Evolutionary conservation across 371 early-diverging fungal species (phyloP).

Genomic region (Apophysomyces trapeziformis): DNA sequence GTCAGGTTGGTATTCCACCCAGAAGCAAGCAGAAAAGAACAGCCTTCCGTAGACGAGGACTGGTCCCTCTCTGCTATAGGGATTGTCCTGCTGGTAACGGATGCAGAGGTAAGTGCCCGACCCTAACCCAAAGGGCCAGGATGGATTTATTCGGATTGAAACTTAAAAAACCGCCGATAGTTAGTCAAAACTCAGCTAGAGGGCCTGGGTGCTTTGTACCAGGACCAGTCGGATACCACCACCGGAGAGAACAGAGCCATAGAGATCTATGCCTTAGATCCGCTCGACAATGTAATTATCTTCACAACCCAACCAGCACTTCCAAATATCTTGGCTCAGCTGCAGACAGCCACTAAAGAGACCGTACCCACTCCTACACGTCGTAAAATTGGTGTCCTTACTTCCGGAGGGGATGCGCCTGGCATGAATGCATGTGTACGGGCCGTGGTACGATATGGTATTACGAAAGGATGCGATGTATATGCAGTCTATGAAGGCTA

Average conservation of each 20-base stretch:
- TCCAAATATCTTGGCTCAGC: slow-evolving; percentile 11
- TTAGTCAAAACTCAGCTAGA: slow-evolving; percentile 32
- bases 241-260: slow-evolving; percentile 17
- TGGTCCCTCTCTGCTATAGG: slow-evolving; percentile 37
- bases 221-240: slow-evolving; percentile 35
- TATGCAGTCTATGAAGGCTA: slow-evolving; percentile 97
- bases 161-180: slow-evolving; percentile 18
- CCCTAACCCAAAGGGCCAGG: neutral
- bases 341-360: neutral
- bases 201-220: slow-evolving; percentile 23
- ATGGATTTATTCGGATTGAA: neutral
- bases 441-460: slow-evolving; percentile 90
- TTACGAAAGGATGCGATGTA: slow-evolving; percentile 83
- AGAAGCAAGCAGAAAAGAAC: slow-evolving; percentile 15
- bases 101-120: slow-evolving; percentile 31
- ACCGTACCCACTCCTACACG: slow-evolving; percentile 20
- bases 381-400: slow-evolving; percentile 88
- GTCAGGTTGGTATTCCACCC: slow-evolving; percentile 44
- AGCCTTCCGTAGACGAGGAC: slow-evolving; percentile 29
- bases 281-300: slow-evolving; percentile 74
- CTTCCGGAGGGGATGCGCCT: slow-evolving; percentile 98
- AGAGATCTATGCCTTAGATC: slow-evolving; percentile 69
- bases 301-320: slow-evolving; percentile 69
- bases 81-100: slow-evolving; percentile 29
- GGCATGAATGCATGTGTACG: slow-evolving; percentile 99